A percentile compares a stretch with the other conserved stretches of the same genome.
Evolutionary conservation across 1,284 basidiomycete species (phyloP).

Genomic region (Chalciporus sp.): DNA sequence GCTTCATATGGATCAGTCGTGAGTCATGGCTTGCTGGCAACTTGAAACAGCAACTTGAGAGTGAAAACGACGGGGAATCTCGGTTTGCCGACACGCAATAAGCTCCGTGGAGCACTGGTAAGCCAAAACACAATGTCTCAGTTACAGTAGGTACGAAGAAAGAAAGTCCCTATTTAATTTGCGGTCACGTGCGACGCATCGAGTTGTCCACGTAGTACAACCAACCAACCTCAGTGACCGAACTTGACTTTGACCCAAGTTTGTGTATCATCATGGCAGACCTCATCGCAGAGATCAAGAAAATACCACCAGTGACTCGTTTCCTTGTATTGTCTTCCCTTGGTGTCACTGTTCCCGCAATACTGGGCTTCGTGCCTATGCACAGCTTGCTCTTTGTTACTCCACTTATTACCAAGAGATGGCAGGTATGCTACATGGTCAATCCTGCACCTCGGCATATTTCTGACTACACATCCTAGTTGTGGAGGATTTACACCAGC

Average conservation of each 20-base stretch:
- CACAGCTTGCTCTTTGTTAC: constrained; percentile 63
- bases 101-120: too few species aligned
- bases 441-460: constrained; percentile 5
- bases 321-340: constrained; percentile 66
- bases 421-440: constrained; percentile 51
- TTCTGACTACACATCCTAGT: constrained; percentile 38
- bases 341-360: constrained; percentile 61
- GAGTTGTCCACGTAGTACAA: not conserved
- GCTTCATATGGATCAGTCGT: constrained; percentile 16
- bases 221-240: constrained; percentile 2
- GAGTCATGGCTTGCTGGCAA: constrained; percentile 13
- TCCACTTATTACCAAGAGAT: constrained; percentile 45
- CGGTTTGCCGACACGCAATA: too few species aligned
- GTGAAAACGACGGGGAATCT: too few species aligned
- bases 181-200: constrained; percentile 13
- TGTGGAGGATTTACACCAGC: constrained; percentile 78
- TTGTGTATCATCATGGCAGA: constrained; percentile 28
- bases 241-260: too few species aligned
- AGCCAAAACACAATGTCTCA: too few species aligned
- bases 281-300: constrained; percentile 62
- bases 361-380: constrained; percentile 57
- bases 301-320: constrained; percentile 87
- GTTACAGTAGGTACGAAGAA: too few species aligned
- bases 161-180: too few species aligned
- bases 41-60: not conserved